phyloP scores from a whole-genome alignment of 2,329 filamentous ascomycete genomes.

The Tolypocladium paradoxum region DNA sequence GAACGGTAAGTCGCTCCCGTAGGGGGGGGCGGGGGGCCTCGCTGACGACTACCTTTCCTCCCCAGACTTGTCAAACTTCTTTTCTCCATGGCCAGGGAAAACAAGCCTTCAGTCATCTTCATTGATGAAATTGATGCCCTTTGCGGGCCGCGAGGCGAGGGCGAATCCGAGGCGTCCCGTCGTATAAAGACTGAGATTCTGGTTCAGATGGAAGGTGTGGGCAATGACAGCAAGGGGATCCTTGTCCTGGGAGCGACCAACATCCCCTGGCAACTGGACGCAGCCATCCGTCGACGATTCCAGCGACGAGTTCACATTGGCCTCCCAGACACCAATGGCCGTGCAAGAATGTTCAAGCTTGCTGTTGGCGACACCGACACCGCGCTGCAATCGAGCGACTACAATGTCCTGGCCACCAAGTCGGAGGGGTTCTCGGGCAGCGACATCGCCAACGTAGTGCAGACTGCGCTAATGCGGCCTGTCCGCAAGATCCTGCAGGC shows the following conservation, averaged over 20 bases:
- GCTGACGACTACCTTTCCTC: slow-evolving; percentile 9
- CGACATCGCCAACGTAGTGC: slow-evolving; percentile 91
- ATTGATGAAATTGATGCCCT: slow-evolving; percentile 97
- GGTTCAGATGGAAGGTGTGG: slow-evolving; percentile 98
- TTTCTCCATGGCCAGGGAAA: slow-evolving; percentile 96
- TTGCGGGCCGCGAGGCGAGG: slow-evolving; percentile 84
- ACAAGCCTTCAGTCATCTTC: slow-evolving; percentile 96
- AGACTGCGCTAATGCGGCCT: slow-evolving; percentile 94
- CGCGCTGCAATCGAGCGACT: slow-evolving; percentile 68
- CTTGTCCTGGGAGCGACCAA: slow-evolving; percentile 94
- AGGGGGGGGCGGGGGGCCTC: neutral
- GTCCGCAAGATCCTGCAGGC: slow-evolving; percentile 94
- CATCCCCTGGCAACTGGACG: slow-evolving; percentile 96
- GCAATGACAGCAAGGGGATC: slow-evolving; percentile 87
- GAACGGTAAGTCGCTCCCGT: slow-evolving; percentile 54
- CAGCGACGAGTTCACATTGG: slow-evolving; percentile 94
- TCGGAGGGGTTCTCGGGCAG: slow-evolving; percentile 93
- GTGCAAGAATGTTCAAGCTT: slow-evolving; percentile 91
- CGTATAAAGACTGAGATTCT: slow-evolving; percentile 98
- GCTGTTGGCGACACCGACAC: slow-evolving; percentile 90
- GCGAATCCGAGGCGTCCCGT: slow-evolving; percentile 92
- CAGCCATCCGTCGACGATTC: slow-evolving; percentile 90
- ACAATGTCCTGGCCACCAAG: slow-evolving; percentile 64
- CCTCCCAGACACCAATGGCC: slow-evolving; percentile 74
- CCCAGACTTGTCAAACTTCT: slow-evolving; percentile 83